Evolutionary conservation across 2,329 filamentous ascomycete species (phyloP), one percentile per base, ranked within the genome.

Genomic region (Clonostachys chloroleuca): DNA sequence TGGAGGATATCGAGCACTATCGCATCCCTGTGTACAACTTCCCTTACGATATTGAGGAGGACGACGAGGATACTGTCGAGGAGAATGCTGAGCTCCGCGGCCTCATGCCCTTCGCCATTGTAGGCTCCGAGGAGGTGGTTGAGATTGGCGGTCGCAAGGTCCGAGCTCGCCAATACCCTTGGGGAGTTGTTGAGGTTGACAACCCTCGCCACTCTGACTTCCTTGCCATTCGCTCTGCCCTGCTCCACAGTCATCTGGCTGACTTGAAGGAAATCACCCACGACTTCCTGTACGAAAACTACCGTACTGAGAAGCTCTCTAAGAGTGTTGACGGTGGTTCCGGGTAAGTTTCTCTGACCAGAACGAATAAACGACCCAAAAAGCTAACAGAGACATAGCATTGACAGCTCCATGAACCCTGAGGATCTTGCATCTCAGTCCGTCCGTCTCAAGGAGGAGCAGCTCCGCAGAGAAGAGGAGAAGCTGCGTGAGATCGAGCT

Each of bases 1-100:
- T 99, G 94, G 94, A 99, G 78, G 94, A 99, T 67, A 99, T 99
- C 59, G 94, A 99, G 75, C 94, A 99, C 74, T 99, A 99, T 78
- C 88, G 94, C 66, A 99, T 99, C 59, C 94, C 94, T 42, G 92
- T 99, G 56, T 99, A 99, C 83, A 99, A 99, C 82, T 99, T 99
- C 80, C 94, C 94, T 44, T 99, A 99, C 76, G 94, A 99, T 60
- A 95, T 99, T 52, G 94, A 99, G 73, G 94, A 99, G 77, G 94
- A 99, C 60, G 94, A 99, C 57, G 94, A 99, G 75, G 94, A 99
- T 64, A 99, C 94, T 1, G 92, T 99, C 17, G 94, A 99, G 74
- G 94, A 99, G 76, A 99, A 99, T 61, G 94, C 94, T 49, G 94
- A 99, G 75, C 84, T 99, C 51, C 84, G 94, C 67, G 92, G 94